phyloP scores from a whole-genome alignment of 176 grass and related monocot species.

The Phoenix roebelenii region DNA sequence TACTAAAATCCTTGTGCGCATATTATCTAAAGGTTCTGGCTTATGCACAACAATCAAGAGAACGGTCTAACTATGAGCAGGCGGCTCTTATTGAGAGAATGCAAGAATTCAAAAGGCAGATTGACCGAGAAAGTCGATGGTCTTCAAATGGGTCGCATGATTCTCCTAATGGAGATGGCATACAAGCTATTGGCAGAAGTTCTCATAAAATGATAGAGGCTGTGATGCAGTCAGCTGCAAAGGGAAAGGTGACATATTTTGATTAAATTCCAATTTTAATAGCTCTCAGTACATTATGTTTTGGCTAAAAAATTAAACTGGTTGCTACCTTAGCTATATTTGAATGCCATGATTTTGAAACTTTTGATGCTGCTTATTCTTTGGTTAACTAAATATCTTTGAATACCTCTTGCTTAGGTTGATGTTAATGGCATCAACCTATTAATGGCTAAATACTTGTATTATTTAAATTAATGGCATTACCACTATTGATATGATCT shows the following conservation, averaged over 20 bases:
- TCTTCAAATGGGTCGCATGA: slow-evolving; percentile 60
- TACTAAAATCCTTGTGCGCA: no score
- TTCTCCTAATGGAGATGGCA: slow-evolving; percentile 89
- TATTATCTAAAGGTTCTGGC: slow-evolving; percentile 57
- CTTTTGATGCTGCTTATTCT: no score
- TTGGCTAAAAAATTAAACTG: neutral
- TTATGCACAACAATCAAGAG: slow-evolving; percentile 96
- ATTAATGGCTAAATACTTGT: no score
- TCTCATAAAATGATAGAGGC: slow-evolving; percentile 99
- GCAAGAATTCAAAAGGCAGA: slow-evolving; percentile 98
- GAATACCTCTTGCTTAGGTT: no score
- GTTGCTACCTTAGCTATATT: neutral
- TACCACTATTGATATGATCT: slow-evolving; percentile 6
- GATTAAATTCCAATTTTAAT: neutral
- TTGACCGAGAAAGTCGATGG: slow-evolving; percentile 83
- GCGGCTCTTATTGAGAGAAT: slow-evolving; percentile 83
- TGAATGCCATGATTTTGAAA: no score
- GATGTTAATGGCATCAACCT: no score
- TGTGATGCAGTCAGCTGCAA: slow-evolving; percentile 84
- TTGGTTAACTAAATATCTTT: no score
- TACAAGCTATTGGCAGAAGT: slow-evolving; percentile 94
- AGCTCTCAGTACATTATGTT: neutral
- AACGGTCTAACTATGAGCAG: slow-evolving; percentile 92
- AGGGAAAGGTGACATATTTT: slow-evolving; percentile 69
- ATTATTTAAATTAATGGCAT: no score